Evolutionary conservation across 768 basidiomycete species (phyloP).

Genomic region (Tubosaeta brunneosetosa): DNA sequence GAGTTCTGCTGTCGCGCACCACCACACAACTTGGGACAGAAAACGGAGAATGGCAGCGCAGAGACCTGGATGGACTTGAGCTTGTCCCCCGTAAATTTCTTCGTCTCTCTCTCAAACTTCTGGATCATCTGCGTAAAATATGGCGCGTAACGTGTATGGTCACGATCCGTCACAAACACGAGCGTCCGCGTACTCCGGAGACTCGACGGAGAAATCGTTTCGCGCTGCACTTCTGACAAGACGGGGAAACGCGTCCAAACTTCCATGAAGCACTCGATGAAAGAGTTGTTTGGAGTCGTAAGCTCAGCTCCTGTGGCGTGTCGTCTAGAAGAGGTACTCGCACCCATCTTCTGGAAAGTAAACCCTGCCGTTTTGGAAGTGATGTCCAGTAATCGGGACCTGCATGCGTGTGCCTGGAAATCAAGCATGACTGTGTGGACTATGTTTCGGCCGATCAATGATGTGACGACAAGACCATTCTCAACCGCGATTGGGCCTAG

Average conservation of each 20-base stretch:
- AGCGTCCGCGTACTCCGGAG: too few relatives aligned
- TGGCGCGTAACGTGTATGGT: constrained; percentile 31
- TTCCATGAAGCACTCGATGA: constrained; percentile 53
- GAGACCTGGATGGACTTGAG: constrained; percentile 37
- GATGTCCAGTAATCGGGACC: constrained; percentile 47
- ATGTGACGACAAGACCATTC: constrained; percentile 27
- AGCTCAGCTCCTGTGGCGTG: not conserved
- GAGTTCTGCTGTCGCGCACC: not conserved
- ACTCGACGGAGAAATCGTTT: too few relatives aligned
- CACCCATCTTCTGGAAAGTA: constrained; percentile 44
- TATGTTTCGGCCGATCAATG: constrained; percentile 38
- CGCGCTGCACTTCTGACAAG: too few relatives aligned
- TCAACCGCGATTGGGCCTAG: too few relatives aligned
- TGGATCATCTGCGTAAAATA: constrained; percentile 45
- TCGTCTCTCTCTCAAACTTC: constrained; percentile 45
- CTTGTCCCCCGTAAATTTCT: constrained; percentile 47
- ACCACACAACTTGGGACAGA: constrained; percentile 16
- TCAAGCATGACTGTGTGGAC: constrained; percentile 44
- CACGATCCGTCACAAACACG: too few relatives aligned
- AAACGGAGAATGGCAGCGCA: constrained; percentile 27
- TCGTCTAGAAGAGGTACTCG: constrained; percentile 11
- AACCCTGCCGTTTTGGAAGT: constrained; percentile 54
- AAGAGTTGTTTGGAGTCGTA: constrained; percentile 41
- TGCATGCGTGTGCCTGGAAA: constrained; percentile 24
- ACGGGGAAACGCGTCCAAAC: constrained; percentile 28